Conservation (phyloP, 345 rosid species). For the Salix brachista region DNA sequence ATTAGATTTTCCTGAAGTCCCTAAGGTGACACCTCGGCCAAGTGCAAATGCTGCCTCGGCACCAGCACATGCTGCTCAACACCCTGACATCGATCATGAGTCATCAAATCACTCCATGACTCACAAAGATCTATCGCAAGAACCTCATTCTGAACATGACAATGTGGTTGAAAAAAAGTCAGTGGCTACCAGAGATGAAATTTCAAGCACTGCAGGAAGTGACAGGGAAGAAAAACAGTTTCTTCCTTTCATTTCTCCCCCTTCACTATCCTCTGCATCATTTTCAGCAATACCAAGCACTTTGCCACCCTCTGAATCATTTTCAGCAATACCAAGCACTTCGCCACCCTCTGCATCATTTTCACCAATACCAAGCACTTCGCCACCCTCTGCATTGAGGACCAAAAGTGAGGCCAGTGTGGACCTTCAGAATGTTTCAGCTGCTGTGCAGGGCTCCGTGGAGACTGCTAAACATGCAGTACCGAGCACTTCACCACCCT, state of each 20-base stretch:
- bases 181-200: constrained; percentile 31
- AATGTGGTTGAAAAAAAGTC: constrained; percentile 25
- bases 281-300: constrained; percentile 20
- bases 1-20: constrained; percentile 77
- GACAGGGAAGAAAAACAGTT: constrained; percentile 50
- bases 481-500: constrained; percentile 16
- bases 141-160: constrained; percentile 33
- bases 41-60: constrained; percentile 33
- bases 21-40: constrained; percentile 46
- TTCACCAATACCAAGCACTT: constrained; percentile 18
- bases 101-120: constrained; percentile 24
- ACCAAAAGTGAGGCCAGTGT: constrained; percentile 39
- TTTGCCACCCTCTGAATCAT: constrained; percentile 17
- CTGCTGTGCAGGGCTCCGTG: constrained; percentile 86
- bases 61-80: constrained; percentile 22
- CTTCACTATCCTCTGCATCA: constrained; percentile 34
- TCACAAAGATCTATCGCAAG: constrained; percentile 24
- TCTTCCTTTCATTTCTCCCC: constrained; percentile 55
- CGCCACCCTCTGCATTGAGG: constrained; percentile 17
- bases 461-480: constrained; percentile 71
- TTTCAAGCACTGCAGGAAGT: constrained; percentile 19
- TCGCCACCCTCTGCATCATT: constrained; percentile 21
- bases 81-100: constrained; percentile 29
- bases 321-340: constrained; percentile 20
- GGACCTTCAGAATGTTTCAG: constrained; percentile 75